Conservation (phyloP, 495 filamentous ascomycete species). For the Penicillium cinerascens region DNA sequence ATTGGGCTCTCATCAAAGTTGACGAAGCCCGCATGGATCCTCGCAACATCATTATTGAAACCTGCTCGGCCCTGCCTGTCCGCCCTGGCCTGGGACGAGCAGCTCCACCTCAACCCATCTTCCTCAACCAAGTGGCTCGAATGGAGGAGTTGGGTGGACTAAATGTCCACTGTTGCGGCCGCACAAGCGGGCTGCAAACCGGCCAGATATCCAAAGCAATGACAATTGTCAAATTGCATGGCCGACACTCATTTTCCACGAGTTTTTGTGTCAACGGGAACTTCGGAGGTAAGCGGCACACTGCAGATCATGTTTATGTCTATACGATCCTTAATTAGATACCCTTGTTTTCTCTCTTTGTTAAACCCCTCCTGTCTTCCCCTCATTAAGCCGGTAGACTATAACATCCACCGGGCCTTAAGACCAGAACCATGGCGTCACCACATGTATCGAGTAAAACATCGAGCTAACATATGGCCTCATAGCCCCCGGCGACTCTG, state of each 20-base stretch:
- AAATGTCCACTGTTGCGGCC: constrained; percentile 83
- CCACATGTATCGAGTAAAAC: constrained; percentile 21
- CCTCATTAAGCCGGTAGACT: constrained; percentile 17
- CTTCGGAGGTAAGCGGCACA: constrained; percentile 56
- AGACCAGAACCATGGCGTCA: neutral
- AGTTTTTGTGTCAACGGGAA: constrained; percentile 76
- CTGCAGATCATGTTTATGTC: constrained; percentile 22
- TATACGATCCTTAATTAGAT: constrained; percentile 31
- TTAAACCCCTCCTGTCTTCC: constrained; percentile 3
- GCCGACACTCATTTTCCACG: constrained; percentile 72
- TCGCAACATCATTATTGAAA: constrained; percentile 60
- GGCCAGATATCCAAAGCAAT: constrained; percentile 73
- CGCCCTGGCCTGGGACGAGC: constrained; percentile 11
- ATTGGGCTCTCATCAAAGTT: constrained; percentile 92
- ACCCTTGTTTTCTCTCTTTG: constrained; percentile 22
- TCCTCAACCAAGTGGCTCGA: constrained; percentile 40
- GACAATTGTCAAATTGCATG: constrained; percentile 76
- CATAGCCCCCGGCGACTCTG: constrained; percentile 79
- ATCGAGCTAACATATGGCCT: constrained; percentile 17
- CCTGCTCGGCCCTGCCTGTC: constrained; percentile 25
- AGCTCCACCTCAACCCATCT: constrained; percentile 31
- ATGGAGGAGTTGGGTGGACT: constrained; percentile 62
- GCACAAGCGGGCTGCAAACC: constrained; percentile 78
- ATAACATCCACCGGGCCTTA: constrained; percentile 11
- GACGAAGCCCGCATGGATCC: constrained; percentile 64